phyloP scores from a whole-genome alignment of 352 stramenopile species.

The Phytophthora idaei region DNA sequence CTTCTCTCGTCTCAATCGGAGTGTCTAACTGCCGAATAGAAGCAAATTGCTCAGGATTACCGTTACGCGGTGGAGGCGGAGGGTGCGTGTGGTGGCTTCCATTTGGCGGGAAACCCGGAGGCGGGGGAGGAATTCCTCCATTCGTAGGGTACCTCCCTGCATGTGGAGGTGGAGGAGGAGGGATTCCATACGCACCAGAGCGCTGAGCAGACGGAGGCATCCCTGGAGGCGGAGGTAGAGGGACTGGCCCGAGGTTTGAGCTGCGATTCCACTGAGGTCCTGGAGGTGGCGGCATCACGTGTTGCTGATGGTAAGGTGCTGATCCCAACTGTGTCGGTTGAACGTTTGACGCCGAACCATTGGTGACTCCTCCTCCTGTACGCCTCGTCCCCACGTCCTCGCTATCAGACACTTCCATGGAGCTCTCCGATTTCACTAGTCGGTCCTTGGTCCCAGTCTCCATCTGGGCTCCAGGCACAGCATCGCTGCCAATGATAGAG shows the following conservation, averaged over 20 bases:
- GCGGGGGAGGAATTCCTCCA: slow-evolving; percentile 25
- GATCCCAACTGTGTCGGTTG: neutral
- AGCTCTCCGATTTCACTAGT: slow-evolving; percentile 55
- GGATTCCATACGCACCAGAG: slow-evolving; percentile 26
- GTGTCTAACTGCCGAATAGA: slow-evolving; percentile 21
- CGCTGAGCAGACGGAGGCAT: slow-evolving; percentile 15
- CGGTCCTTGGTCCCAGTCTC: slow-evolving; percentile 29
- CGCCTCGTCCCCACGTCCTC: slow-evolving; percentile 36
- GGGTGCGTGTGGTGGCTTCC: slow-evolving; percentile 18
- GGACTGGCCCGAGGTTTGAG: slow-evolving; percentile 13
- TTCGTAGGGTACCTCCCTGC: slow-evolving; percentile 16
- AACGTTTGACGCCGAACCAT: neutral
- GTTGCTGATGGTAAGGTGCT: slow-evolving; percentile 16
- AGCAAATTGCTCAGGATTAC: slow-evolving; percentile 15
- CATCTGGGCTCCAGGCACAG: slow-evolving; percentile 8
- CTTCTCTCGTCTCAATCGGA: slow-evolving; percentile 20
- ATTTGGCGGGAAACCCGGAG: slow-evolving; percentile 30
- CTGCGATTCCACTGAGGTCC: slow-evolving; percentile 26
- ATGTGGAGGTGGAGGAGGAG: slow-evolving; percentile 29
- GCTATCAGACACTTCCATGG: slow-evolving; percentile 74
- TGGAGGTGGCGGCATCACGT: slow-evolving; percentile 8
- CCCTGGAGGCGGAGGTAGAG: slow-evolving; percentile 23
- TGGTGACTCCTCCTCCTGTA: neutral
- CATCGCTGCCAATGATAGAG: too few relatives aligned
- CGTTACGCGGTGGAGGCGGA: slow-evolving; percentile 22